Evolutionary conservation across 164 flowering plant genomes (phyloP).

Genomic region (Aristolochia californica): DNA sequence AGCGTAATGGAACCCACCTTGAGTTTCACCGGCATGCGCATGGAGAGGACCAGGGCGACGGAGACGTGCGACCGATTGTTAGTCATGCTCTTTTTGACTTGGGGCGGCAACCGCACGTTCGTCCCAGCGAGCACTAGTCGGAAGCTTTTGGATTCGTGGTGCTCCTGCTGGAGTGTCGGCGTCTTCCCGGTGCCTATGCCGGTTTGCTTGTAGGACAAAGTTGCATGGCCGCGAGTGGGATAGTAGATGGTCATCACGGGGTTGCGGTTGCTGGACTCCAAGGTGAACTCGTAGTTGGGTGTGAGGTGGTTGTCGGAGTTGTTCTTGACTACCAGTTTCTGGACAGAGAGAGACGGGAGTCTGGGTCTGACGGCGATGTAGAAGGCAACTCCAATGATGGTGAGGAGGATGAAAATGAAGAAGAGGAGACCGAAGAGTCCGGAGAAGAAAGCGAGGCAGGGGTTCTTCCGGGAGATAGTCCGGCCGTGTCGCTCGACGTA

Average conservation of each 20-base stretch:
- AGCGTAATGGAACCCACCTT: constrained; percentile 10
- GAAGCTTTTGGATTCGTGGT: constrained; percentile 5
- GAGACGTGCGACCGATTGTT: constrained; percentile 2
- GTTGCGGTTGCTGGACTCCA: constrained; percentile 24
- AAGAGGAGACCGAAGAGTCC: constrained; percentile 12
- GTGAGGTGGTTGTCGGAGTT: not conserved
- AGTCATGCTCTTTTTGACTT: constrained; percentile 20
- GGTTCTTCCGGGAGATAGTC: not conserved
- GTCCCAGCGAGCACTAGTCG: constrained; percentile 11
- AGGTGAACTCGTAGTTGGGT: constrained; percentile 12
- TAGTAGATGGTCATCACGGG: constrained; percentile 16
- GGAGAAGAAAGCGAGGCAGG: constrained; percentile 3
- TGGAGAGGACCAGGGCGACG: constrained; percentile 11
- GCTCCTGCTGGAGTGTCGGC: constrained; percentile 11
- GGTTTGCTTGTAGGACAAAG: constrained; percentile 17
- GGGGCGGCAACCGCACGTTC: constrained; percentile 17
- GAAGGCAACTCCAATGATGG: constrained; percentile 7
- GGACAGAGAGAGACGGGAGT: constrained; percentile 22
- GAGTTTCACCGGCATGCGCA: constrained; percentile 16
- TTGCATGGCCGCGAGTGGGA: constrained; percentile 20
- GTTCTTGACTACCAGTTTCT: constrained; percentile 11
- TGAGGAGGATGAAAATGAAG: constrained; percentile 13
- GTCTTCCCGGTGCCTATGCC: constrained; percentile 26
- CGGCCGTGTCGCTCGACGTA: constrained; percentile 25
- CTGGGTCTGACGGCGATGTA: constrained; percentile 14